phyloP scores from a whole-genome alignment of 225 moss, liverwort and hornwort genomes.

The Marchantia polymorpha region DNA sequence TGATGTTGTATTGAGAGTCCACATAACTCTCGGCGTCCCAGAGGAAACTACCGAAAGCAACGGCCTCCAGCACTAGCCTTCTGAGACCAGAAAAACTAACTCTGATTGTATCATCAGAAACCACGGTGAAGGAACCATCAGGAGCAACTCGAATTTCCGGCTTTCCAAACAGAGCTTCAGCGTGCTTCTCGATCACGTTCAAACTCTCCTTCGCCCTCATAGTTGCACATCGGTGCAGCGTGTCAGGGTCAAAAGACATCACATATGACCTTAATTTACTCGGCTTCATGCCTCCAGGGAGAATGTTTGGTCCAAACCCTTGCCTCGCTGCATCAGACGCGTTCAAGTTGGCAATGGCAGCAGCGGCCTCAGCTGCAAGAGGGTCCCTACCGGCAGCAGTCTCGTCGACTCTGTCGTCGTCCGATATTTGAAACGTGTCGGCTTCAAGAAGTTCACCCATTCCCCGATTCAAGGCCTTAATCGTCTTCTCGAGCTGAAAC shows the following conservation, averaged over 20 bases:
- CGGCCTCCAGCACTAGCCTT: constrained; percentile 49
- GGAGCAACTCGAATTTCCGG: constrained; percentile 37
- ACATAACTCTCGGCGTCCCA: constrained; percentile 54
- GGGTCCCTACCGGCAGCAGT: constrained; percentile 18
- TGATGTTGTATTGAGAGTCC: constrained; percentile 41
- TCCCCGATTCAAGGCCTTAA: constrained; percentile 28
- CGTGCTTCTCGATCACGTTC: constrained; percentile 50
- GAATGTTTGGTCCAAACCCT: constrained; percentile 12
- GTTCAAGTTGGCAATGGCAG: constrained; percentile 35
- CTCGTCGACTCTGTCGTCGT: constrained; percentile 30
- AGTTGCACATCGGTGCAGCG: constrained; percentile 39
- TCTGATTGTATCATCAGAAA: constrained; percentile 43
- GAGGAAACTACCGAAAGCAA: constrained; percentile 49
- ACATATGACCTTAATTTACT: constrained; percentile 48
- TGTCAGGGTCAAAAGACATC: constrained; percentile 52
- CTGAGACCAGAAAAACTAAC: constrained; percentile 51
- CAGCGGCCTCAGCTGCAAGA: constrained; percentile 50
- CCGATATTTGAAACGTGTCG: background rate
- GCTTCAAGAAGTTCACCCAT: constrained; percentile 30
- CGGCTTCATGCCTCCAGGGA: constrained; percentile 36
- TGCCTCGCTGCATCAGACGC: constrained; percentile 24
- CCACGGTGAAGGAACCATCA: constrained; percentile 43
- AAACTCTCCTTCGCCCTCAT: constrained; percentile 55
- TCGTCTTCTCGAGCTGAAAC: constrained; percentile 54
- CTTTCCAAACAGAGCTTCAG: constrained; percentile 53